Evolutionary conservation across 768 basidiomycete genomes (phyloP), one percentile per base, ranked within the genome.

Genomic region (Boletales sp.): DNA sequence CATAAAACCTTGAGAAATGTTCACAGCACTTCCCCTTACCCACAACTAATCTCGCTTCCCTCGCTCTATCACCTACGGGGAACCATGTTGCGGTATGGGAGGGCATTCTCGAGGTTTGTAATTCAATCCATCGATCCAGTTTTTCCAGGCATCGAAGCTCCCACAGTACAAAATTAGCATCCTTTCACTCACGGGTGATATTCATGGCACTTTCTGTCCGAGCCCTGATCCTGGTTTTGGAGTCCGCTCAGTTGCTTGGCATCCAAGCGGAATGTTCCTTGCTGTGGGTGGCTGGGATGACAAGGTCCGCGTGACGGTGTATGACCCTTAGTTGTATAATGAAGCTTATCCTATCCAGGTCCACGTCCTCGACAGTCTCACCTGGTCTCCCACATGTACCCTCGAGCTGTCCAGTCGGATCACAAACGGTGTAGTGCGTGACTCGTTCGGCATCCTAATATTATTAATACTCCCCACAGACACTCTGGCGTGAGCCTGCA

Each of bases 251-350:
- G 83, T 86, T 1, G 71, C 79, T 17, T 97, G 94, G 94, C 90
- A 94, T 68, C 94, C 93, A 4, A 86, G 75, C 48, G 90, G 93
- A 5, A 74, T 80, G 60, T 94, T 88, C 63, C 71, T 96, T 9
- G 87, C 85, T 2, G 75, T 94, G 0, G 84, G 82, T 12, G 94
- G 94, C 11, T 94, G 87, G 82, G 92, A 94, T 68, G 91, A 94
- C 59, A 90, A 87, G 70, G 91, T 87, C 48, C 37, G 71, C 56
- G 4, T 18, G 33, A 45, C 30, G 45, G 19, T 12, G 5, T 40
- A 41, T 48, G 21, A 46, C 41, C 31, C 10, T 9, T n/a, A 2
- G 36, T 8, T 37, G 48, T 34, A 15, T 13, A 8, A 15, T 28
- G n/a, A 14, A 39, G 35, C 47, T 48, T 31, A 58, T 31, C 15